Evolutionary conservation across 2,329 filamentous ascomycete species (phyloP), one percentile per base, ranked within the genome.

Genomic region (Hypoxylon sp.): DNA sequence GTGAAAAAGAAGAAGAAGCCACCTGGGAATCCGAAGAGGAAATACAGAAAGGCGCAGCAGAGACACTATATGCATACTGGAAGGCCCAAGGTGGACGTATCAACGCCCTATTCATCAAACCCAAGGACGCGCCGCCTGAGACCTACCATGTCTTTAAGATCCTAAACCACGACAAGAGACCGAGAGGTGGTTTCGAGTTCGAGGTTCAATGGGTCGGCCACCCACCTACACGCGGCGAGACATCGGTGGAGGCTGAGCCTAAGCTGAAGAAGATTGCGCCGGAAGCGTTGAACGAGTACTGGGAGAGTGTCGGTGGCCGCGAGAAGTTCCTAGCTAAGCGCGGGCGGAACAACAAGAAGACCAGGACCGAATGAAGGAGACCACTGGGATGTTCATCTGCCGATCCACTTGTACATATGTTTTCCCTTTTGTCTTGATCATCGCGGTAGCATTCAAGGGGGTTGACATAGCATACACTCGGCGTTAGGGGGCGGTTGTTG

Each of bases 161-260:
- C 25, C 64, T 79, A 13, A 42, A 67, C 3, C 77, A 79, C 61
- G 69, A 77, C 57, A 78, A 73, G 69, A 73, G 69, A 30, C 49
- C 60, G n/a, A 66, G 72, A 54, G 73, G 75, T 1, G 73, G 72
- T 13, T 78, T 79, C 61, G 67, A 75, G 42, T 72, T 79, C 42
- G 74, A 77, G 61, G 74, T 79, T 2, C 78, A 79, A 55, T 79
- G 78, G 78, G 76, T 79, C 1, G 78, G 78, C 2, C 77, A 79
- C 59, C 71, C 77, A 7, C 54, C 70, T 5, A 73, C 64, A n/a
- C 73, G 61, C 14, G 71, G 65, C 17, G 75, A 79, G 62, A 79
- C 77, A 1, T 68, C 76, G 1, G 66, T 71, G 67, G 78, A 79
- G 57, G 48, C 72, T n/a, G 78, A 79, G 65, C 11, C 61, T 6